phyloP scores from a whole-genome alignment of 2,329 filamentous ascomycete species.

The Venturia asperata region DNA sequence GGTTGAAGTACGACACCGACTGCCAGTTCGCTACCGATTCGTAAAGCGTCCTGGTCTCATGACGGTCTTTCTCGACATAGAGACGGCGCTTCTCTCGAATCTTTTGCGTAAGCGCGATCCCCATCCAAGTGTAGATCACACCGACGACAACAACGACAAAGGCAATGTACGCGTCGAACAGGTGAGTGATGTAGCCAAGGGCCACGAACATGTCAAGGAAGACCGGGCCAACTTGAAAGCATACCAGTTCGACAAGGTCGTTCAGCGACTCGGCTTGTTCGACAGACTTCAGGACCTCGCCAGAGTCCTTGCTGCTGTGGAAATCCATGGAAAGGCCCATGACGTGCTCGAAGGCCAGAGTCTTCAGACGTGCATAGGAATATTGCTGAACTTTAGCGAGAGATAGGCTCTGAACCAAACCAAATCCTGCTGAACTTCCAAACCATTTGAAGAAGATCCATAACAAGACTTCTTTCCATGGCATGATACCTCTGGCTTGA shows the following conservation, averaged over 20 bases:
- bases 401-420: conserved; percentile 44
- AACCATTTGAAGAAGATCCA: conserved; percentile 46
- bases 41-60: conserved; percentile 48
- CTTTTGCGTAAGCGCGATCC: conserved; percentile 37
- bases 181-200: conserved; percentile 51
- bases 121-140: conserved; percentile 46
- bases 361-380: conserved; percentile 51
- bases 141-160: conserved; percentile 34
- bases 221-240: conserved; percentile 56
- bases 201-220: conserved; percentile 56
- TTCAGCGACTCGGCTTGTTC: conserved; percentile 55
- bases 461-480: conserved; percentile 47
- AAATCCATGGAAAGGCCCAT: conserved; percentile 66
- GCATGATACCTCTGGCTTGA: conserved; percentile 40
- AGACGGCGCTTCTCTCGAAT: conserved; percentile 35
- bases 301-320: conserved; percentile 58
- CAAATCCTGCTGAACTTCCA: conserved; percentile 46
- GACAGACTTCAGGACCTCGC: conserved; percentile 58
- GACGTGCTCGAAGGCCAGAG: conserved; percentile 58
- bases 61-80: conserved; percentile 40
- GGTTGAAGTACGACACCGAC: conserved; percentile 55
- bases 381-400: conserved; percentile 52
- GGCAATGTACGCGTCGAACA: conserved; percentile 52
- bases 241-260: conserved; percentile 51
- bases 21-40: conserved; percentile 55